Evolutionary conservation across 352 stramenopile species (phyloP).

Genomic region (Globisporangium irregulare): DNA sequence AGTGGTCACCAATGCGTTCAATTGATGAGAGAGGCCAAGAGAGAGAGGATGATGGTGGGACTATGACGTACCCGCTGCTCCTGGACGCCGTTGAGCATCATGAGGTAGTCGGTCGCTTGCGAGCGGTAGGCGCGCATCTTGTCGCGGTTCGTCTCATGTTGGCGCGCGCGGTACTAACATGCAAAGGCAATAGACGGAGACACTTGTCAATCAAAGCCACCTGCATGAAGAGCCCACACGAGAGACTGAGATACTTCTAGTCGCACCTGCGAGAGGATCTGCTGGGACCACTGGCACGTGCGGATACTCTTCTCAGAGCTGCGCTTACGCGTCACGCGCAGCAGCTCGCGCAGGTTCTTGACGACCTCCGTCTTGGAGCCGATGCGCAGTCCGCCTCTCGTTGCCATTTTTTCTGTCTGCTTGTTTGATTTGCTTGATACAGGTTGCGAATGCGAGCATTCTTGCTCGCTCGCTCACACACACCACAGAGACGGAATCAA

Average conservation of each 20-base stretch:
- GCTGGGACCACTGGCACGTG: constrained; percentile 67
- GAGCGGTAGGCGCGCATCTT: constrained; percentile 71
- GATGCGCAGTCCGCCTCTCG: constrained; percentile 54
- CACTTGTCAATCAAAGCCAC: constrained; percentile 6
- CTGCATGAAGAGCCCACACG: not conserved
- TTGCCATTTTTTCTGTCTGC: constrained; percentile 47
- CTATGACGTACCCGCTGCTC: constrained; percentile 59
- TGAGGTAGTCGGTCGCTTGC: constrained; percentile 69
- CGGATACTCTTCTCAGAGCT: constrained; percentile 43
- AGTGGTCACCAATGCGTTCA: not conserved
- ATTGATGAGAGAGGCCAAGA: not conserved
- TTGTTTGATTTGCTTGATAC: constrained; percentile 4
- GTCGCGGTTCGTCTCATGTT: constrained; percentile 69
- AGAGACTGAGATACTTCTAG: not conserved
- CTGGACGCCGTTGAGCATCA: constrained; percentile 63
- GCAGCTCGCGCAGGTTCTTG: constrained; percentile 70
- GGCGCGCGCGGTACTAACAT: constrained; percentile 61
- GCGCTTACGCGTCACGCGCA: constrained; percentile 62
- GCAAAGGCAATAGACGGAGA: not conserved
- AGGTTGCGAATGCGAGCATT: not conserved
- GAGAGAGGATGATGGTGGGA: not conserved
- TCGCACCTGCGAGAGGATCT: constrained; percentile 66
- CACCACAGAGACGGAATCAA: not conserved
- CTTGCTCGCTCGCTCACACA: no score
- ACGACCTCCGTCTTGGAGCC: constrained; percentile 80